These are phyloP conservation scores for Monilinia fructigena DNA, from an alignment of 2,329 filamentous ascomycete species.

Conservation along the genomic window DNA sequence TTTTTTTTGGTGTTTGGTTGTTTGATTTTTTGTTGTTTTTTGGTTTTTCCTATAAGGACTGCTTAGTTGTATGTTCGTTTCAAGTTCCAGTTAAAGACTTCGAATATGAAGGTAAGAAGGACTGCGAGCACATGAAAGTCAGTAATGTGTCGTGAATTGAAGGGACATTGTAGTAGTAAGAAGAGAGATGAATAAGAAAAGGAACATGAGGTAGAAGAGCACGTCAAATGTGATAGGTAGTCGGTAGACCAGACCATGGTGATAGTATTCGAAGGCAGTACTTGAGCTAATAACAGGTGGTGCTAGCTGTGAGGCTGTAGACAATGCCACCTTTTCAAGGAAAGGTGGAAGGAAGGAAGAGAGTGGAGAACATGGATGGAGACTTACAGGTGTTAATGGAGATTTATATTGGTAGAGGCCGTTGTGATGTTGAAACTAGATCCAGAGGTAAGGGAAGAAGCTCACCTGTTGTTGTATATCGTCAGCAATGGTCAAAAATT, in stretches of 20 bases:
- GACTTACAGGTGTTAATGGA: neutral
- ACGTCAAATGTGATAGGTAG: neutral
- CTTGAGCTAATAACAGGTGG: too few relatives aligned
- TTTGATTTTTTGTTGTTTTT: neutral
- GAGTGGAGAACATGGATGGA: neutral
- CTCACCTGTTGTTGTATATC: conserved; percentile 1
- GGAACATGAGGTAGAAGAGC: neutral
- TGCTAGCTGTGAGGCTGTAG: neutral
- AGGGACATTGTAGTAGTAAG: neutral
- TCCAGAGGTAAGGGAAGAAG: neutral
- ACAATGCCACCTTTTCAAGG: neutral
- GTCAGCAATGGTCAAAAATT: neutral
- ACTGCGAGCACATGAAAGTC: neutral
- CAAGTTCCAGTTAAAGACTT: neutral
- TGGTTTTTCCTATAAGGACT: neutral
- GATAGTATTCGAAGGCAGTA: neutral
- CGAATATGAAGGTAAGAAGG: neutral
- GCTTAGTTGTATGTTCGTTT: neutral
- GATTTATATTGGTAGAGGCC: neutral
- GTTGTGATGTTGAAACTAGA: neutral
- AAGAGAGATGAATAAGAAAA: neutral
- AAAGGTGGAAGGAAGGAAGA: too few relatives aligned
- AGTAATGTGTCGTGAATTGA: neutral
- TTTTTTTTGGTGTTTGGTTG: neutral
- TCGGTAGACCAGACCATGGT: neutral